Evolutionary conservation across 306 rosid species (phyloP).

Genomic region (cucumber (Cucumis sativus)): Cucumber_9930_V3 NC_026659.2:5205501-5206000

Average conservation of each 20-base stretch:
- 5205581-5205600: no score
- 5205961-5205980: no score
- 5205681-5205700: not conserved
- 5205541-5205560: no score
- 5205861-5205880: slow-evolving; percentile 7
- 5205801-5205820: slow-evolving; percentile 20
- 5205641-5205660: not conserved
- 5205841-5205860: slow-evolving; percentile 3
- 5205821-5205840: not conserved
- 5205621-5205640: no score
- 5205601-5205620: no score
- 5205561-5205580: no score
- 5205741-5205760: slow-evolving; percentile 41
- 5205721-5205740: slow-evolving; percentile 18
- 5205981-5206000: not conserved
- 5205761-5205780: fast-evolving
- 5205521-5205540: no score
- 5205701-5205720: not conserved
- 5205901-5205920: slow-evolving; percentile 16
- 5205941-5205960: not conserved
- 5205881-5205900: not conserved
- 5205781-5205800: not conserved
- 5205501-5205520: no score
- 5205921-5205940: not conserved
- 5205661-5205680: not conserved